Base-by-base conservation (phyloP, 2,329 filamentous ascomycete genomes). In the Trichoderma sp. region DNA sequence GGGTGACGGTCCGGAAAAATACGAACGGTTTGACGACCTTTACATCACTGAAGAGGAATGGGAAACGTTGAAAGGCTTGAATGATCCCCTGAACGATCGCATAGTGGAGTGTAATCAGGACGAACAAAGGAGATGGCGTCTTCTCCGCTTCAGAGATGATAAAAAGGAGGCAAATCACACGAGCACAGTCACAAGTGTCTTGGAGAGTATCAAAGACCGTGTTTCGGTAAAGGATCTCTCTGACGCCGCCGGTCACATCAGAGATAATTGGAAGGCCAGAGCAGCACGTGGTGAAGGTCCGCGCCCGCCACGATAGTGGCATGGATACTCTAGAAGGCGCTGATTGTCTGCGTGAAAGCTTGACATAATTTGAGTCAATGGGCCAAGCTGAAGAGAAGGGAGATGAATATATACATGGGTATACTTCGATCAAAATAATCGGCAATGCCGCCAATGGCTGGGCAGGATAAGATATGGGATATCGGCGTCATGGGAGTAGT, bases 71-170 rank as follows among this genome's bases (percentile, higher is more conserved):
- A 98, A 97, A 81, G 80, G 82, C 2, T 83, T 95, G 67, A 84
- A 87, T 39, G 88, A 95, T 75, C 92, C 93, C 17, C 85, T 98
- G n/a, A 89, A 97, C 78, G 92, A 95, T 74, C 88, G 93, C 66
- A 92, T 99, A 73, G 92, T 98, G 69, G 96, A 99, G 82, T 98
- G 94, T 79, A 94, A 90, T 78, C 90, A 94, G 81, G 94, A 97
- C 78, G 85, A 89, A 2, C 81, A 90, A 71, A 88, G 88, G 20
- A 85, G 91, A 26, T 99, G 96, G 96, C 90, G 94, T 71, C 93
- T 93, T 80, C 91, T 96, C 76, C 90, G 95, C 34, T 95, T 98
- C 81, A 88, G 96, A 67, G 95, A 98, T 77, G 96, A 99, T 81
- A 99, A 99, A 83, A 85, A 86, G 32, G 92, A 97, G 75, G 94